A percentile compares a stretch with the other conserved stretches of the same genome.
phyloP scores from a whole-genome alignment of 768 basidiomycete genomes.

The Porphyrellus cyaneotinctus region DNA sequence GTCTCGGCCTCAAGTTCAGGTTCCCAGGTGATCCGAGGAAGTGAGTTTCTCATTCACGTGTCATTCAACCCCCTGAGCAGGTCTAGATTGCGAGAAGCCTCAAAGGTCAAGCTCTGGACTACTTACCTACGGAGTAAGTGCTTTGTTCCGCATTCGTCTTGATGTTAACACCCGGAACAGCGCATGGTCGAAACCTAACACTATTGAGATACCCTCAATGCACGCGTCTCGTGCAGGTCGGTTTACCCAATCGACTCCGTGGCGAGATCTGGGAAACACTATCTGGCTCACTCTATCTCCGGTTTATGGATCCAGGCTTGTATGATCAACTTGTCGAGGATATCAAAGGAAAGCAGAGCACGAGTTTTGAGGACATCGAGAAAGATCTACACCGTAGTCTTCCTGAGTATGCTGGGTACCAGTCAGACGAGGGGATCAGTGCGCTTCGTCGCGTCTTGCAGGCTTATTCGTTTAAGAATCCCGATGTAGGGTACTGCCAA shows the following conservation, averaged over 20 bases:
- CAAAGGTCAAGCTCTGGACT: slow-evolving; percentile 95
- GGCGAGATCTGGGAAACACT: slow-evolving; percentile 99
- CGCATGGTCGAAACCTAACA: slow-evolving; percentile 92
- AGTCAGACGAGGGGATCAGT: slow-evolving; percentile 80
- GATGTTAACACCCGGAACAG: slow-evolving; percentile 36
- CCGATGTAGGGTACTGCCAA: slow-evolving; percentile 93
- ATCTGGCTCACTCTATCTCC: slow-evolving; percentile 89
- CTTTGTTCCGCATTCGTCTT: neutral
- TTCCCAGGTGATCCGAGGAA: slow-evolving; percentile 93
- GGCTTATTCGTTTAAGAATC: slow-evolving; percentile 94
- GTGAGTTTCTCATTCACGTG: slow-evolving; percentile 39
- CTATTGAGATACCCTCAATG: slow-evolving; percentile 94
- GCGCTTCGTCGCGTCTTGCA: slow-evolving; percentile 87
- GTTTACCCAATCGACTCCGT: slow-evolving; percentile 87
- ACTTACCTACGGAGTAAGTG: slow-evolving; percentile 72
- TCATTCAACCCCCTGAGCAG: slow-evolving; percentile 9
- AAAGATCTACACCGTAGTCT: slow-evolving; percentile 95
- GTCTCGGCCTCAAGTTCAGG: slow-evolving; percentile 77
- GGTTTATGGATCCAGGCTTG: slow-evolving; percentile 79
- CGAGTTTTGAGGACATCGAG: slow-evolving; percentile 97
- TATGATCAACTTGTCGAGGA: slow-evolving; percentile 75
- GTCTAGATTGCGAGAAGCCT: slow-evolving; percentile 76
- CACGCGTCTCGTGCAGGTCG: slow-evolving; percentile 96
- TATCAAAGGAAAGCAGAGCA: slow-evolving; percentile 72
- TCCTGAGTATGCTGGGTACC: slow-evolving; percentile 96